phyloP scores from a whole-genome alignment of 78 protist species.

The Dictyostelium intermedium region DNA sequence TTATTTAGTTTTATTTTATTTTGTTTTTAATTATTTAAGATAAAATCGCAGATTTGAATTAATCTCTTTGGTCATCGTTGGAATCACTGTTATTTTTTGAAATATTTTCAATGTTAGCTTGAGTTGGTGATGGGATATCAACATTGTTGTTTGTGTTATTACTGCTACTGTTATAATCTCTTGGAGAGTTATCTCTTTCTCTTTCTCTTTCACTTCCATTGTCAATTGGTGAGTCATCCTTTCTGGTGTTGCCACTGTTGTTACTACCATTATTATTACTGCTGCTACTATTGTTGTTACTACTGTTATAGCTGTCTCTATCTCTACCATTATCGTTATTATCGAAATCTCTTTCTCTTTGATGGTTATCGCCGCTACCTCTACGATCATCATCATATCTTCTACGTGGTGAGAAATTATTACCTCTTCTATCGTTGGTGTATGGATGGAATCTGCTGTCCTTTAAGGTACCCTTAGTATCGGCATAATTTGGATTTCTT shows the following conservation, averaged over 20 bases:
- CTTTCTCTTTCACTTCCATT: neutral
- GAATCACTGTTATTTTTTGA: slow-evolving; percentile 11
- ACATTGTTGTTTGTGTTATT: neutral
- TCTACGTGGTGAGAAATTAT: neutral
- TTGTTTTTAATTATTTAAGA: neutral
- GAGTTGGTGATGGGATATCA: neutral
- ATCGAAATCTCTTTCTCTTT: slow-evolving; percentile 10
- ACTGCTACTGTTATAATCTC: neutral
- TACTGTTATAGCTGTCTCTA: neutral
- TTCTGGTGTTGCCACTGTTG: neutral
- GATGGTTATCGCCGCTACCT: neutral
- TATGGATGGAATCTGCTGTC: slow-evolving; percentile 59
- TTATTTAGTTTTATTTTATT: neutral
- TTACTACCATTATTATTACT: neutral
- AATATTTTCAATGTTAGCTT: neutral
- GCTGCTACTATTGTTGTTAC: neutral
- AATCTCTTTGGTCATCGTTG: slow-evolving; percentile 4
- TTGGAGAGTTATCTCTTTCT: slow-evolving; percentile 14
- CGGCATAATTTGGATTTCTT: slow-evolving; percentile 67
- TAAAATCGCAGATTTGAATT: too few species aligned
- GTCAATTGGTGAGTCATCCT: neutral
- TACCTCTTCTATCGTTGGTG: neutral
- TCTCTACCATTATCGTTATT: neutral
- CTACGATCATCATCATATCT: slow-evolving; percentile 7
- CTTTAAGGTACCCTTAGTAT: slow-evolving; percentile 50